Evolutionary conservation across 1,284 basidiomycete genomes (phyloP).

Genomic region (Coniferiporia sulphurascens): DNA sequence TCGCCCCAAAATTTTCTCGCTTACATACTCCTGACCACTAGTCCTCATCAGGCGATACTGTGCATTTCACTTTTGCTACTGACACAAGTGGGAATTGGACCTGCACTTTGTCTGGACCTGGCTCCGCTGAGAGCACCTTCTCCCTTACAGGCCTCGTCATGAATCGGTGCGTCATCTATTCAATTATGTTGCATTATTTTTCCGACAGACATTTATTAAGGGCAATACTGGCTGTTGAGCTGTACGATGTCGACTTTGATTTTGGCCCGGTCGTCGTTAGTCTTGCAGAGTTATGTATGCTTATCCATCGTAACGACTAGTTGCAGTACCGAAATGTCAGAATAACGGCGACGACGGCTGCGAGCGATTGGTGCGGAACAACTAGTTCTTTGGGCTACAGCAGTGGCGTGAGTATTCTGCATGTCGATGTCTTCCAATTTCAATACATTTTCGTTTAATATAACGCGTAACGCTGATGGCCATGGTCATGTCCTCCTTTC

Average conservation of each 20-base stretch:
- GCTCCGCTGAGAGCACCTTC: conserved; percentile 19
- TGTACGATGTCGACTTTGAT: conserved; percentile 13
- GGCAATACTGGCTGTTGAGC: conserved; percentile 19
- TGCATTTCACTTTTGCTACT: conserved; percentile 21
- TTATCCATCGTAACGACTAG: not conserved
- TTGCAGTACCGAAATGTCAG: conserved; percentile 10
- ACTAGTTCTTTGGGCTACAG: conserved; percentile 11
- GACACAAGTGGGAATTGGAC: conserved; percentile 20
- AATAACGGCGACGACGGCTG: conserved; percentile 8
- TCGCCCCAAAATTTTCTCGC: not conserved
- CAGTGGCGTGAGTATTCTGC: conserved; percentile 2
- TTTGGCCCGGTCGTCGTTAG: conserved; percentile 14
- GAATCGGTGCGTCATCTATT: conserved; percentile 13
- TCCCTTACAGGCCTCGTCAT: conserved; percentile 19
- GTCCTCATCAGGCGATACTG: conserved; percentile 12
- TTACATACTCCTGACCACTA: not conserved
- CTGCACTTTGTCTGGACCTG: conserved; percentile 19
- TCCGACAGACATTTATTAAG: not conserved
- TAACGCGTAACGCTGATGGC: no score
- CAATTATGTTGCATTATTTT: not conserved
- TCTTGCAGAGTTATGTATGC: not conserved
- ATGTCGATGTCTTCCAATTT: not conserved
- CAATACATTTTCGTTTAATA: no score
- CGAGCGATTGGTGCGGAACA: conserved; percentile 12
- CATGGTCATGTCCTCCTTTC: not conserved